Percentiles rank a stretch among this genome's conserved stretches.
Conservation (phyloP, 331 rosid genomes). For the Ulmus americana region DNA sequence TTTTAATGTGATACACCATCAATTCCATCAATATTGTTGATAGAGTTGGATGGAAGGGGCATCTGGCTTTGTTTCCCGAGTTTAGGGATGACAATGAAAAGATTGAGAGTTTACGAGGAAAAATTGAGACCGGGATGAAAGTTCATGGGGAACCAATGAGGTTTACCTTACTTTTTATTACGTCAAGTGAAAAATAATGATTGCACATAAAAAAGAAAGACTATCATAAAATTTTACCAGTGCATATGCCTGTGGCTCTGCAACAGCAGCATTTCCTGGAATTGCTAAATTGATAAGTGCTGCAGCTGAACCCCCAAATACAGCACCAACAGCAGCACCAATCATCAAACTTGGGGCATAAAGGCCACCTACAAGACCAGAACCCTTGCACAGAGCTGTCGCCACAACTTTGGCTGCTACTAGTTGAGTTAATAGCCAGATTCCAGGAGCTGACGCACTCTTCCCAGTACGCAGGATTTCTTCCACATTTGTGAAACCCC, state of each 20-base stretch:
- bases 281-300: conserved; percentile 74
- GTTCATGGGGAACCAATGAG: no score
- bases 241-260: conserved; percentile 98
- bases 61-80: no score
- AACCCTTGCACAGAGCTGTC: conserved; percentile 96
- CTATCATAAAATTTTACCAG: conserved; percentile 41
- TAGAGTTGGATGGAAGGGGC: no score
- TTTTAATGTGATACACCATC: no score
- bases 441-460: conserved; percentile 94
- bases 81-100: no score
- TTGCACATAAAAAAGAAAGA: conserved; percentile 3
- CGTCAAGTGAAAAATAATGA: neutral
- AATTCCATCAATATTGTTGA: no score
- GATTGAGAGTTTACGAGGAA: no score
- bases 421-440: conserved; percentile 88
- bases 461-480: conserved; percentile 93
- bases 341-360: conserved; percentile 99
- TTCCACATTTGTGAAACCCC: conserved; percentile 99
- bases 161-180: neutral
- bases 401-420: conserved; percentile 85
- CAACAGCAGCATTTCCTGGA: conserved; percentile 97
- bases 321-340: conserved; percentile 99
- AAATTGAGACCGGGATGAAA: no score
- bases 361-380: conserved; percentile 96
- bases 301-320: conserved; percentile 93